Evolutionary conservation across 495 filamentous ascomycete genomes (phyloP).

Genomic region (Neurospora terricola): DNA sequence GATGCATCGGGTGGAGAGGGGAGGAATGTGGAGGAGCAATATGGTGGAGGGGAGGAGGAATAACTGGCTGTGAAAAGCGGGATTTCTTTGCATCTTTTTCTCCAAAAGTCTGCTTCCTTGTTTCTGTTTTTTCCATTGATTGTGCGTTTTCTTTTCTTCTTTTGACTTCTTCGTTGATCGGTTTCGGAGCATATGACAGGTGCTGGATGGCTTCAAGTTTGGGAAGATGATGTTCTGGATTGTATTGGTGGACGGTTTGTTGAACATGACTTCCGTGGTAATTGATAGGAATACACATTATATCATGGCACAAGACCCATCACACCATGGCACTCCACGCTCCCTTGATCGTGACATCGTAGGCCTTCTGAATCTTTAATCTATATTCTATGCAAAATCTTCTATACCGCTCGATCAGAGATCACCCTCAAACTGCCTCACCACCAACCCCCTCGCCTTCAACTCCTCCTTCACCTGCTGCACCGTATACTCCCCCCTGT

Average conservation of each 20-base stretch:
- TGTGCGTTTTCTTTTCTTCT: background rate
- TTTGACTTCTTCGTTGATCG: no score
- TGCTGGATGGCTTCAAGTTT: background rate
- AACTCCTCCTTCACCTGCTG: conserved; percentile 85
- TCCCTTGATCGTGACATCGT: background rate
- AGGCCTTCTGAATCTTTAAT: background rate
- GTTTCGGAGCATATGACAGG: no score
- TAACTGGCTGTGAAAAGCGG: background rate
- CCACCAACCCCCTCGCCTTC: conserved; percentile 56
- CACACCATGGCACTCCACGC: background rate
- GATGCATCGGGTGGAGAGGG: background rate
- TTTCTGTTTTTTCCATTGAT: background rate
- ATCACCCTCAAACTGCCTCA: conserved; percentile 60
- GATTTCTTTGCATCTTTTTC: background rate
- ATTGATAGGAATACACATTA: background rate
- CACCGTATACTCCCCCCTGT: conserved; percentile 89
- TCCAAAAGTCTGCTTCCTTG: background rate
- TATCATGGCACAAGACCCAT: background rate
- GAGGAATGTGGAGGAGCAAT: background rate
- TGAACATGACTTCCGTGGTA: background rate
- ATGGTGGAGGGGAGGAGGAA: background rate
- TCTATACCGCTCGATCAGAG: conserved; percentile 17
- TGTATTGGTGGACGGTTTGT: conserved; percentile 10
- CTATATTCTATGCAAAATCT: background rate
- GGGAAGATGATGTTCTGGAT: background rate